These are phyloP conservation scores for Ustilago curta DNA, from an alignment of 1,284 basidiomycete genomes.

Conservation along the genomic window DNA sequence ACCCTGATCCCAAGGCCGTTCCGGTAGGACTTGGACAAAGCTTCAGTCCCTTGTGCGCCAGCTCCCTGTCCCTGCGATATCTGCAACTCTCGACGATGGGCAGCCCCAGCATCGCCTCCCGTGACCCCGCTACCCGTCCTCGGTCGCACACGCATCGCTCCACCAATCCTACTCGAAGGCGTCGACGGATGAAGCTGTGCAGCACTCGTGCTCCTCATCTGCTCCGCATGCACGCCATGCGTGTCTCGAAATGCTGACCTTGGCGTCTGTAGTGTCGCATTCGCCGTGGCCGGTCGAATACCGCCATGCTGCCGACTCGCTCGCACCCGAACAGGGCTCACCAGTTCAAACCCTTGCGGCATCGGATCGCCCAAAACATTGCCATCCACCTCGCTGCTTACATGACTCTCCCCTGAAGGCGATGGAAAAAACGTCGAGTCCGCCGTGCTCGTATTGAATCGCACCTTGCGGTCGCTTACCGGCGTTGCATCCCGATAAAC, in stretches of 20 bases:
- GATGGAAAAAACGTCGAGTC: constrained; percentile 19
- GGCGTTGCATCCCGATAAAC: constrained; percentile 1
- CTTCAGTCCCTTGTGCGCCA: background rate
- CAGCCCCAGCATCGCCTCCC: background rate
- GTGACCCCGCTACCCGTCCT: background rate
- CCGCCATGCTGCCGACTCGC: constrained; percentile 7
- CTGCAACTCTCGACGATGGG: background rate
- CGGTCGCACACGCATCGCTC: background rate
- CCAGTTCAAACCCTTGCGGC: constrained; percentile 37
- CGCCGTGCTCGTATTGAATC: constrained; percentile 12
- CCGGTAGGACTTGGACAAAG: background rate
- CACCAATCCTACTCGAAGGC: constrained; percentile 1
- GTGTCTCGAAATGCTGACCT: background rate
- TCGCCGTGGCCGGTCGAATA: constrained; percentile 29
- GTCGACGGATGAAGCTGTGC: constrained; percentile 20
- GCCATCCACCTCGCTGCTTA: background rate
- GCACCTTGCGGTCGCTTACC: constrained; percentile 24
- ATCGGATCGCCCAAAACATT: background rate
- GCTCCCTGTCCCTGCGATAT: background rate
- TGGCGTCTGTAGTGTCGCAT: constrained; percentile 12
- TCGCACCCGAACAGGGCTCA: constrained; percentile 16
- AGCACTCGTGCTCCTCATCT: background rate
- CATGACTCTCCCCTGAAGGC: background rate
- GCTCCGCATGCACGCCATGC: background rate
- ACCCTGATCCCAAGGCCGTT: constrained; percentile 18